A percentile compares a stretch with the other conserved stretches of the same genome.
phyloP scores from a whole-genome alignment of 2,329 filamentous ascomycete genomes.

The Ambrosiella cleistominuta region DNA sequence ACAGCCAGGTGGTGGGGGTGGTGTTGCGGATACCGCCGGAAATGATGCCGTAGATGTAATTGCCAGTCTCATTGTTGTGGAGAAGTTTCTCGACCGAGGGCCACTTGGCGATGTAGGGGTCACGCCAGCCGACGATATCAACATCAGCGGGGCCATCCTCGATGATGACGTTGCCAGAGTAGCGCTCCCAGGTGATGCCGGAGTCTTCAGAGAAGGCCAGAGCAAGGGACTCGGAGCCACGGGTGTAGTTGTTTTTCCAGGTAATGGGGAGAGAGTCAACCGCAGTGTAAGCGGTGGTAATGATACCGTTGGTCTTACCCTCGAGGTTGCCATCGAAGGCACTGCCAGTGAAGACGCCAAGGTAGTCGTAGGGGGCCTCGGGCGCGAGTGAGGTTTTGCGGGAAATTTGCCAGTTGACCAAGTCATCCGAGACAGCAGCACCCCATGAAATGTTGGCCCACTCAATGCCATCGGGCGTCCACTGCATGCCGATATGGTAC shows the following conservation, averaged over 20 bases:
- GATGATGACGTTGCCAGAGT: conserved; percentile 15
- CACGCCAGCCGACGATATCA: conserved; percentile 17
- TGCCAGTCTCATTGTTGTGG: conserved; percentile 5
- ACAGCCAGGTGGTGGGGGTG: conserved; percentile 15
- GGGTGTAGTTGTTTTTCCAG: conserved; percentile 28
- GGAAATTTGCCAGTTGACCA: conserved; percentile 20
- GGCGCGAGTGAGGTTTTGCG: conserved; percentile 12
- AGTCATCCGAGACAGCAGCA: conserved; percentile 23
- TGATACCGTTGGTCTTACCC: conserved; percentile 18
- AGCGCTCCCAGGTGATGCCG: conserved; percentile 15
- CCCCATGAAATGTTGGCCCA: conserved; percentile 19
- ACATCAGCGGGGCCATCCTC: conserved; percentile 13
- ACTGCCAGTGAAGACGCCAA: conserved; percentile 28
- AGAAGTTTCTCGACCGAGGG: conserved; percentile 14
- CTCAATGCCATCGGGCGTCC: conserved; percentile 14
- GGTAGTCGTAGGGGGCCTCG: conserved; percentile 23
- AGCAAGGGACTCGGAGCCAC: conserved; percentile 28
- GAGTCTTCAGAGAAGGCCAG: conserved; percentile 25
- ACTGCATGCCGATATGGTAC: conserved; percentile 28
- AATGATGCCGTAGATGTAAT: conserved; percentile 25
- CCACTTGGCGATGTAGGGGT: conserved; percentile 17
- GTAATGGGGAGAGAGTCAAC: conserved; percentile 27
- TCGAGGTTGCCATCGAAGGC: conserved; percentile 27
- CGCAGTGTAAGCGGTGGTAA: conserved; percentile 28
- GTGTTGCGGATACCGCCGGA: conserved; percentile 18